Evolutionary conservation across 208 protist species (phyloP).

Genomic region (Leishmania gerbilli): DNA sequence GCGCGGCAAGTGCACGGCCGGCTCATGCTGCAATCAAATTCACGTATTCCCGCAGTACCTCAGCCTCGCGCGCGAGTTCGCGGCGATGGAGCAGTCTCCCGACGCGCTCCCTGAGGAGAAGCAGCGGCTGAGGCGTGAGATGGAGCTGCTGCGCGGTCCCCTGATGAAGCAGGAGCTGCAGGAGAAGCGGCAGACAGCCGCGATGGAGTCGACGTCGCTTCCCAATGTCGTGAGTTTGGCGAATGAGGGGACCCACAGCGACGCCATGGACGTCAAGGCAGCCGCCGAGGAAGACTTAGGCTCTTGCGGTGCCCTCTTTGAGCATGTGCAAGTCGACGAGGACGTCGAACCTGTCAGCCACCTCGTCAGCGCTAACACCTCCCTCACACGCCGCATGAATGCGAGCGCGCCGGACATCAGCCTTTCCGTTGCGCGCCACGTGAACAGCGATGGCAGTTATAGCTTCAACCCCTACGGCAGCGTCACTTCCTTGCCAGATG

Average conservation of each 20-base stretch:
- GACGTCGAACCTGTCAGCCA: slow-evolving; percentile 32
- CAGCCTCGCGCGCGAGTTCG: slow-evolving; percentile 28
- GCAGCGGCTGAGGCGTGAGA: slow-evolving; percentile 16
- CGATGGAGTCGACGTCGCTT: slow-evolving; percentile 2
- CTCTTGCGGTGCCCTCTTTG: slow-evolving; percentile 34
- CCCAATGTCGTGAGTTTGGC: background rate
- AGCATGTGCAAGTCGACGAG: slow-evolving; percentile 46
- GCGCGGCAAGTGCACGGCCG: slow-evolving; percentile 77
- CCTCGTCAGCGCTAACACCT: slow-evolving; percentile 29
- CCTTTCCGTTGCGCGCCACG: slow-evolving; percentile 18
- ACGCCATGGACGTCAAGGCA: slow-evolving; percentile 1
- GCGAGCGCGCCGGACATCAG: slow-evolving; percentile 21
- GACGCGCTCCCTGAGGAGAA: slow-evolving; percentile 10
- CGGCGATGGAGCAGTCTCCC: slow-evolving; percentile 16
- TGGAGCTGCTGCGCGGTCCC: slow-evolving; percentile 35
- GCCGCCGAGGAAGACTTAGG: slow-evolving; percentile 27
- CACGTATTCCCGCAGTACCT: slow-evolving; percentile 76
- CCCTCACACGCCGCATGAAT: slow-evolving; percentile 27
- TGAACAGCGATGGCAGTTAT: slow-evolving; percentile 46
- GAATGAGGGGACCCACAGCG: background rate
- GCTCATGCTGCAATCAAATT: slow-evolving; percentile 86
- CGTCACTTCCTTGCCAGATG: slow-evolving; percentile 46
- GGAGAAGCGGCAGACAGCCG: slow-evolving; percentile 25
- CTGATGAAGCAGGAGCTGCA: slow-evolving; percentile 30
- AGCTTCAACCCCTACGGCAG: slow-evolving; percentile 49